Percentiles rank a stretch among this genome's conserved stretches.
Conservation (phyloP, 768 basidiomycete species). For the Mycena venus region DNA sequence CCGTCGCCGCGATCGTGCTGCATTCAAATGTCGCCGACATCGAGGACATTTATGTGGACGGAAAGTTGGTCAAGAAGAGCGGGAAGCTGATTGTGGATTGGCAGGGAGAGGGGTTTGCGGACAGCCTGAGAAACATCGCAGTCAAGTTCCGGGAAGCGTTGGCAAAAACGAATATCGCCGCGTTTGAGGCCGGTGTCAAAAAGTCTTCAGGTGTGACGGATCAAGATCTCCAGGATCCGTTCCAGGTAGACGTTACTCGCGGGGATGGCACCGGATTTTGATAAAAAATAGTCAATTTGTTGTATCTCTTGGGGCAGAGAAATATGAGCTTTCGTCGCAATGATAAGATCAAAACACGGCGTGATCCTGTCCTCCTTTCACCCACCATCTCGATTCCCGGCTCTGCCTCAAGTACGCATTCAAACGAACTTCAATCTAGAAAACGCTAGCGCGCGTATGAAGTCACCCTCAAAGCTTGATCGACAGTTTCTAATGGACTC, state of each 20-base stretch:
- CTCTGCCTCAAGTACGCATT: no score
- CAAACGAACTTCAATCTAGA: no score
- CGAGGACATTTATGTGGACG: constrained; percentile 19
- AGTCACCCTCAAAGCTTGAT: no score
- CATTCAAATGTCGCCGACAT: constrained; percentile 28
- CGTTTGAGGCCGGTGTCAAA: constrained; percentile 16
- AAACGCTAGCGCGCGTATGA: no score
- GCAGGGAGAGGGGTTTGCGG: constrained; percentile 12
- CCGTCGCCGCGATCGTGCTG: constrained; percentile 19
- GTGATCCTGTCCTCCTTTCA: neutral
- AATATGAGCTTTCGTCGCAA: no score
- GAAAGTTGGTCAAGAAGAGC: constrained; percentile 2
- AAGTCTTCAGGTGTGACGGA: constrained; percentile 20
- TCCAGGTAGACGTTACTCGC: constrained; percentile 20
- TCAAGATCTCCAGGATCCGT: constrained; percentile 21
- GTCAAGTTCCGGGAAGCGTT: constrained; percentile 18
- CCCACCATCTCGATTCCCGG: no score
- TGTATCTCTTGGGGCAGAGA: no score
- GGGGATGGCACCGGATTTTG: constrained; percentile 13
- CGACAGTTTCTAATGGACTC: no score
- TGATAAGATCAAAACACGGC: no score
- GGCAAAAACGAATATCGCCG: constrained; percentile 6
- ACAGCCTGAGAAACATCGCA: constrained; percentile 6
- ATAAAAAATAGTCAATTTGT: no score
- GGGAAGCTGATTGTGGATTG: constrained; percentile 22